phyloP scores from a whole-genome alignment of 2,329 filamentous ascomycete species.

The Botrytis galanthina region DNA sequence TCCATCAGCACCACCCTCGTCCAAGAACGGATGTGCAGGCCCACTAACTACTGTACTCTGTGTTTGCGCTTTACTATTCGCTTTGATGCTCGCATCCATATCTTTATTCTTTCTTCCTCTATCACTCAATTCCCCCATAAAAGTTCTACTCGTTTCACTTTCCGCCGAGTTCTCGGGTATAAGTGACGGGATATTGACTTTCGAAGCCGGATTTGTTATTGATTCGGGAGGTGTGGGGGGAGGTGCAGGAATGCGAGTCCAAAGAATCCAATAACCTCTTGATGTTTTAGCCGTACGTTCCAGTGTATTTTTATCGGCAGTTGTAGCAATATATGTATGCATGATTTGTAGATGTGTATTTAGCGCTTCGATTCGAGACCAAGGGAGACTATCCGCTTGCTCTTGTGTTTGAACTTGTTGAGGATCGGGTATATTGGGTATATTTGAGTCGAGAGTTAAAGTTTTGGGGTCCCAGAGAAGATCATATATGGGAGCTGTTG shows the following conservation, averaged over 20 bases:
- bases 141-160: background rate
- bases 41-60: conserved; percentile 29
- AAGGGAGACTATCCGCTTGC: conserved; percentile 39
- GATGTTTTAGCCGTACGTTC: conserved; percentile 65
- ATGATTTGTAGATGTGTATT: conserved; percentile 65
- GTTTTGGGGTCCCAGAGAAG: conserved; percentile 59
- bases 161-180: conserved; percentile 24
- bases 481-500: conserved; percentile 52
- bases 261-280: conserved; percentile 69
- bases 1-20: conserved; percentile 6
- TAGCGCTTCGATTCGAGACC: conserved; percentile 62
- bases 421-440: conserved; percentile 63
- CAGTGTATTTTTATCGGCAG: conserved; percentile 45
- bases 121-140: background rate
- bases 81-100: background rate
- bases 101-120: background rate
- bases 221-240: conserved; percentile 42
- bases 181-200: conserved; percentile 21
- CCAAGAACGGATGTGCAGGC: conserved; percentile 36
- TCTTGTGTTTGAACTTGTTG: conserved; percentile 32
- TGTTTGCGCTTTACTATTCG: conserved; percentile 19
- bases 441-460: conserved; percentile 59
- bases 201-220: background rate
- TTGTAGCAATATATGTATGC: conserved; percentile 50
- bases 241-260: conserved; percentile 54